These are phyloP conservation scores for Jaminaea rosea DNA, from an alignment of 1,284 basidiomycete species.

Conservation along the genomic window DNA sequence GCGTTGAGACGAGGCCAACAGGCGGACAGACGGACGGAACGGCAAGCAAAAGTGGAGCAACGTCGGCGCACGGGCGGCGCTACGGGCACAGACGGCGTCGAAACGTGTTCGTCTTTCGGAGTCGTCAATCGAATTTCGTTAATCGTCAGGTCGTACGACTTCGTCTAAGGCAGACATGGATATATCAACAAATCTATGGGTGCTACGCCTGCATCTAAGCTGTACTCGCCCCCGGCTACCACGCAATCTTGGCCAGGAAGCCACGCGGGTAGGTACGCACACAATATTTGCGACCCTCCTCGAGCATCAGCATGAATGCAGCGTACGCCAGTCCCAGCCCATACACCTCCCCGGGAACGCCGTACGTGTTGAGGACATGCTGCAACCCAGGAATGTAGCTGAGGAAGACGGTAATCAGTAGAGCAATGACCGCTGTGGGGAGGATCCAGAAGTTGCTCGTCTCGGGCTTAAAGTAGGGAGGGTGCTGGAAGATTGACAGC, in stretches of 20 bases:
- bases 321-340: slow-evolving; percentile 52
- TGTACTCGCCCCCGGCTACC: too few relatives aligned
- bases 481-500: slow-evolving; percentile 49
- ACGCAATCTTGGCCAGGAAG: slow-evolving; percentile 39
- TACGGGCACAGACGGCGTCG: too few relatives aligned
- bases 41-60: too few relatives aligned
- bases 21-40: too few relatives aligned
- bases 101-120: too few relatives aligned
- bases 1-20: too few relatives aligned
- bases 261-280: slow-evolving; percentile 35
- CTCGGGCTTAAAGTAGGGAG: slow-evolving; percentile 16
- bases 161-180: too few relatives aligned
- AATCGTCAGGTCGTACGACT: too few relatives aligned
- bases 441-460: slow-evolving; percentile 24
- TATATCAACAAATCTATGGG: too few relatives aligned
- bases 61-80: too few relatives aligned
- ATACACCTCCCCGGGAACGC: slow-evolving; percentile 53
- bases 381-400: slow-evolving; percentile 48
- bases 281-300: slow-evolving; percentile 40
- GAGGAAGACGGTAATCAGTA: slow-evolving; percentile 31
- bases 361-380: slow-evolving; percentile 54
- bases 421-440: slow-evolving; percentile 17
- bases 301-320: slow-evolving; percentile 44
- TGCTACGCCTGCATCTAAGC: too few relatives aligned
- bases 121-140: too few relatives aligned